These are phyloP conservation scores for Tylopilus subfusipes DNA, from an alignment of 768 basidiomycete genomes.

Conservation along the genomic window DNA sequence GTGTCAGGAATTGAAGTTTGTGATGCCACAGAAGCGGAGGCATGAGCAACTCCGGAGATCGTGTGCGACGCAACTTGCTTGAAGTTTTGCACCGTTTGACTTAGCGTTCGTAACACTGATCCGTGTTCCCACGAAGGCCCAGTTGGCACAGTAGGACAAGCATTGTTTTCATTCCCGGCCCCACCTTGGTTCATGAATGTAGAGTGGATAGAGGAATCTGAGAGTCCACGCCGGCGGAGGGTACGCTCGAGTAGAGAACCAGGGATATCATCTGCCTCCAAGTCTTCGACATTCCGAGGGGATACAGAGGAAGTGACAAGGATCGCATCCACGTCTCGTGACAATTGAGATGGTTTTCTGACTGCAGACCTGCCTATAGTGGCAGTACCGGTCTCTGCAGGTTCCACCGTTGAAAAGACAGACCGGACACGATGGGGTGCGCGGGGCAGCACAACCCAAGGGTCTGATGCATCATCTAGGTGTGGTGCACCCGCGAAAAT, in stretches of 20 bases:
- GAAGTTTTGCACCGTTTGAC: conserved; percentile 52
- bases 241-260: conserved; percentile 63
- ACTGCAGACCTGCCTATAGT: conserved; percentile 19
- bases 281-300: conserved; percentile 27
- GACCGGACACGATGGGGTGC: conserved; percentile 33
- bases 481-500: conserved; percentile 91
- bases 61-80: conserved; percentile 32
- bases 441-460: conserved; percentile 69
- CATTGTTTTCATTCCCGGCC: conserved; percentile 13
- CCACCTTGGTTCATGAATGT: conserved; percentile 64
- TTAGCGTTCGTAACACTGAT: conserved; percentile 53
- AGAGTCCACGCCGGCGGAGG: conserved; percentile 74
- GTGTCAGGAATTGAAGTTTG: conserved; percentile 12
- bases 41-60: conserved; percentile 21
- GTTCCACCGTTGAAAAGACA: conserved; percentile 21
- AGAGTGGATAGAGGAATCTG: conserved; percentile 89
- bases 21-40: conserved; percentile 4
- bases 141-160: background rate
- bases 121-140: conserved; percentile 38
- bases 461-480: conserved; percentile 43
- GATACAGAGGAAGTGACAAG: conserved; percentile 49
- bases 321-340: conserved; percentile 75
- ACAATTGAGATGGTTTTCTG: conserved; percentile 36
- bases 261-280: conserved; percentile 41
- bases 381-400: conserved; percentile 4